Evolutionary conservation across 73 alveolate genomes (phyloP).

Genomic region (Tetrahymena thermophila): DNA sequence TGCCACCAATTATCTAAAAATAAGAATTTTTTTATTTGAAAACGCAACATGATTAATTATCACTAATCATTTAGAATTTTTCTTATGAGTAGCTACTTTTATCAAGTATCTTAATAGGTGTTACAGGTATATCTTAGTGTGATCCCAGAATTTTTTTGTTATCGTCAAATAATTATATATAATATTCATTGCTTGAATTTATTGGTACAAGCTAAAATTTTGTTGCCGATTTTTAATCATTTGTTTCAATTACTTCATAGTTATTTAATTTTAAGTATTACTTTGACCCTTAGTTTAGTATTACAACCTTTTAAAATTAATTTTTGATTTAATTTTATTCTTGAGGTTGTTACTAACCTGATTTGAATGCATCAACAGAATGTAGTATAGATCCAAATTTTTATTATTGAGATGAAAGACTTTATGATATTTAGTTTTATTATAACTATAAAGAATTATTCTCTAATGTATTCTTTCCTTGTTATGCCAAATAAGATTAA

Average conservation of each 20-base stretch:
- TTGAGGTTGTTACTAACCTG: neutral
- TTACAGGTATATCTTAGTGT: neutral
- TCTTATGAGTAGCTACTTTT: neutral
- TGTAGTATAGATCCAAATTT: neutral
- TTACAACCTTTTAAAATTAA: no score
- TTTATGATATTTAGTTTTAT: neutral
- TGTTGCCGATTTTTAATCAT: neutral
- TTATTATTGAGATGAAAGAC: neutral
- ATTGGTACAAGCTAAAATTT: no score
- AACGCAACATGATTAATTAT: no score
- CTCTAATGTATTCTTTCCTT: no score
- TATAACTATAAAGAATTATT: no score
- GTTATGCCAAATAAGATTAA: no score
- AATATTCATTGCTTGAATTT: neutral
- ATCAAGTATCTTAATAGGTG: neutral
- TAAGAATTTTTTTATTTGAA: neutral
- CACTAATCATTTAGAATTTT: no score
- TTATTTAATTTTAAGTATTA: neutral
- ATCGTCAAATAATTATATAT: no score
- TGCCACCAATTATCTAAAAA: neutral
- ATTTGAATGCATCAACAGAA: neutral
- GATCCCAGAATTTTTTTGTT: neutral
- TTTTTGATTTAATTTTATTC: no score
- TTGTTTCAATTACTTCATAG: neutral
- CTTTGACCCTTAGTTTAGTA: neutral